Evolutionary conservation across 768 basidiomycete species (phyloP).

Genomic region (Termitomyces bulborhizus): DNA sequence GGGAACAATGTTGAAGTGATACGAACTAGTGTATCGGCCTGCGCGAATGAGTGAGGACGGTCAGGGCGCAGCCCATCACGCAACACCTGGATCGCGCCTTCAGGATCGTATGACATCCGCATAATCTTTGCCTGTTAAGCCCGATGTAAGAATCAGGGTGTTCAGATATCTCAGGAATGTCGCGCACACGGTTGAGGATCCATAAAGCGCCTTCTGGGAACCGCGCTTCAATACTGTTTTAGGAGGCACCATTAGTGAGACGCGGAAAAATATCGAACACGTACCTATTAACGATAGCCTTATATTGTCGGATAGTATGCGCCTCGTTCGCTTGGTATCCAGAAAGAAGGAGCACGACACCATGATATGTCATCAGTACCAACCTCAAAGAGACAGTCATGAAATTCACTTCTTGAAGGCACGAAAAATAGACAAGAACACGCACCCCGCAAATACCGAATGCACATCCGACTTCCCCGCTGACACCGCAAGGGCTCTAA

Average conservation of each 20-base stretch:
- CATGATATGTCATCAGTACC: constrained; percentile 78
- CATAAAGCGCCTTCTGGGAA: constrained; percentile 69
- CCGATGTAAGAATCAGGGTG: not conserved
- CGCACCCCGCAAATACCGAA: constrained; percentile 70
- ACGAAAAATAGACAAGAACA: constrained; percentile 3
- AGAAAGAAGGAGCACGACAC: constrained; percentile 60
- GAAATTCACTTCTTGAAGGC: not conserved
- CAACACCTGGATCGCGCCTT: constrained; percentile 60
- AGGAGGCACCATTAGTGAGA: not conserved
- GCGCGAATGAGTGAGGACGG: constrained; percentile 51
- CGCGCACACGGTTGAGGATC: constrained; percentile 61
- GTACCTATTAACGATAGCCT: constrained; percentile 57
- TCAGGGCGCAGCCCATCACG: constrained; percentile 49
- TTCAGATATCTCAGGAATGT: not conserved
- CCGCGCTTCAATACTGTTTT: constrained; percentile 41
- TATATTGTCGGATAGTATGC: constrained; percentile 57
- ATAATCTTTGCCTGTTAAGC: not conserved
- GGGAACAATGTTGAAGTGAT: constrained; percentile 9
- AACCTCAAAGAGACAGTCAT: constrained; percentile 31
- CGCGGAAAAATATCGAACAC: constrained; percentile 12
- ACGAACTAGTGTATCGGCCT: constrained; percentile 67
- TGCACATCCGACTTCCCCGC: constrained; percentile 67
- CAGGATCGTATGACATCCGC: constrained; percentile 33
- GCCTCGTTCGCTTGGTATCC: constrained; percentile 75
- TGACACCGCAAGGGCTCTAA: constrained; percentile 63